Evolutionary conservation across 768 basidiomycete species (phyloP).

Genomic region (Hemileccinum impolitum): DNA sequence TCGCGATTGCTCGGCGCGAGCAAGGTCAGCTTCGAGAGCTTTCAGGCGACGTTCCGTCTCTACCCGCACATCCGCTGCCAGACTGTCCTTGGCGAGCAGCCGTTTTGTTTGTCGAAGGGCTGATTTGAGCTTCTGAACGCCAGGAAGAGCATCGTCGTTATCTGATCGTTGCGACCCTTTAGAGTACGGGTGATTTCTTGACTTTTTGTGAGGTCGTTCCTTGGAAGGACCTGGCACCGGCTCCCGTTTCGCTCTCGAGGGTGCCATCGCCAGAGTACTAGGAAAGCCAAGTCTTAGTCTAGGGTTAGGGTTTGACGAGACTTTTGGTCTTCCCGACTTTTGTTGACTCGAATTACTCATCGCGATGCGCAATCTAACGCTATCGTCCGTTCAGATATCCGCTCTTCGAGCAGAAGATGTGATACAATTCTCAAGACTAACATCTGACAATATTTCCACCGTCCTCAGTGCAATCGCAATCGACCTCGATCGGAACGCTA

Average conservation of each 20-base stretch:
- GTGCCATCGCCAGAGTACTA: constrained; percentile 21
- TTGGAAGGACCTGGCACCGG: constrained; percentile 12
- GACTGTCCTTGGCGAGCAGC: constrained; percentile 77
- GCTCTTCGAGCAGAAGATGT: constrained; percentile 15
- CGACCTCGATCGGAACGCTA: constrained; percentile 60
- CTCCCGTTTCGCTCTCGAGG: constrained; percentile 8
- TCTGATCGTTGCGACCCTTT: constrained; percentile 4
- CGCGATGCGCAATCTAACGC: constrained; percentile 56
- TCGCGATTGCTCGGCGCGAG: constrained; percentile 53
- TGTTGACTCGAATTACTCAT: not conserved
- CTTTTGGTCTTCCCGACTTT: not conserved
- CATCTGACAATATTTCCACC: constrained; percentile 22
- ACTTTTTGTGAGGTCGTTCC: constrained; percentile 12
- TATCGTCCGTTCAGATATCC: constrained; percentile 32
- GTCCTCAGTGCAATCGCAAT: constrained; percentile 48
- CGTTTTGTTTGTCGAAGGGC: constrained; percentile 78
- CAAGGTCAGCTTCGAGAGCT: constrained; percentile 71
- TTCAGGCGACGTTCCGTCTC: constrained; percentile 77
- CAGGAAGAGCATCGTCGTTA: constrained; percentile 39
- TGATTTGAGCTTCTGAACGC: constrained; percentile 85
- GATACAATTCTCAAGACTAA: constrained; percentile 10
- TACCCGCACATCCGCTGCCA: constrained; percentile 82
- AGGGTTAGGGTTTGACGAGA: constrained; percentile 4
- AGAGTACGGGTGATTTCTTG: constrained; percentile 12
- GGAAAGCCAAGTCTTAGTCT: constrained; percentile 6